A percentile compares a stretch with the other conserved stretches of the same genome.
Evolutionary conservation across 2,329 filamentous ascomycete species (phyloP).

Genomic region (Aureobasidium sp.): DNA sequence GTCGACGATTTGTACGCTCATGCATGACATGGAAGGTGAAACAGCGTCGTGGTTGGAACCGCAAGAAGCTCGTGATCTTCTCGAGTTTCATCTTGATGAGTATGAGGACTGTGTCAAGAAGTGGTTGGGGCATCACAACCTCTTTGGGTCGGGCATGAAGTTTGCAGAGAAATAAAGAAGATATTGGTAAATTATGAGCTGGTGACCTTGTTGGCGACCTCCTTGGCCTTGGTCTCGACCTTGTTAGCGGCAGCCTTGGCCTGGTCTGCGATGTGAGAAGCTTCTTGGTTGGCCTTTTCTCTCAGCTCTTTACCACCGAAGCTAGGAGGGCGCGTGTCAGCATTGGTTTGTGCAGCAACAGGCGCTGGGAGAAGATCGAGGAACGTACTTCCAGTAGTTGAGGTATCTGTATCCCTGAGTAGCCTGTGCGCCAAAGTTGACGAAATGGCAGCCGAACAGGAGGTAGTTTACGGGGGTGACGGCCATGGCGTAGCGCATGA

Average conservation of each 20-base stretch:
- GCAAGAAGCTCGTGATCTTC: not conserved
- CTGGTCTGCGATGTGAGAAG: not conserved
- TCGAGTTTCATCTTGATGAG: not conserved
- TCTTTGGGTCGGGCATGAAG: not conserved
- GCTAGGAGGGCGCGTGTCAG: conserved; percentile 15
- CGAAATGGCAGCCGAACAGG: conserved; percentile 57
- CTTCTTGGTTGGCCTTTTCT: conserved; percentile 22
- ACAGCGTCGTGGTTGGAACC: not conserved
- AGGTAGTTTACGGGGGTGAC: conserved; percentile 58
- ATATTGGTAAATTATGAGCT: conserved; percentile 1
- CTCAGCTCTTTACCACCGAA: conserved; percentile 37
- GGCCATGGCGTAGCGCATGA: conserved; percentile 59
- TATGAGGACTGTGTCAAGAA: not conserved
- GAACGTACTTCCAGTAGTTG: conserved; percentile 46
- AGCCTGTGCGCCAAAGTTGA: conserved; percentile 54
- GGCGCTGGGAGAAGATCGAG: not conserved
- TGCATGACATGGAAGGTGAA: not conserved
- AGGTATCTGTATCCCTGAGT: conserved; percentile 55
- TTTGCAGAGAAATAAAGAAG: not conserved
- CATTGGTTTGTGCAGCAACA: not conserved
- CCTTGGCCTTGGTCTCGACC: conserved; percentile 21
- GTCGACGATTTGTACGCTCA: not conserved
- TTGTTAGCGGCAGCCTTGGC: conserved; percentile 16
- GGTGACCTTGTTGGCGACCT: conserved; percentile 17
- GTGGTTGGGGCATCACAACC: not conserved